Percentiles rank a stretch among this genome's conserved stretches.
phyloP scores from a whole-genome alignment of 2,329 filamentous ascomycete genomes.

The Colletotrichum tanaceti region DNA sequence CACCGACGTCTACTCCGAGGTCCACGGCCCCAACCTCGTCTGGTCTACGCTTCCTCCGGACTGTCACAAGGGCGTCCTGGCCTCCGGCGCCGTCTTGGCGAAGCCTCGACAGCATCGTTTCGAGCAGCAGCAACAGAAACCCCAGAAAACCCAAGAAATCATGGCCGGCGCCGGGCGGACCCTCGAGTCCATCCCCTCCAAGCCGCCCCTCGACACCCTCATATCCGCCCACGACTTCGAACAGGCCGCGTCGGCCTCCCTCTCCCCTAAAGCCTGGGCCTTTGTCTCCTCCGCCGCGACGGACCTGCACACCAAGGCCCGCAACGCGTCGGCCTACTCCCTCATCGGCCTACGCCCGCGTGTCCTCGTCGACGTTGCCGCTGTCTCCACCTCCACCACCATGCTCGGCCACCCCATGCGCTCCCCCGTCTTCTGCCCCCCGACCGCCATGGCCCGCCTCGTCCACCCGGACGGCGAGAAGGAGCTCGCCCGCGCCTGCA shows the following conservation, averaged over 20 bases:
- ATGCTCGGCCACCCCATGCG: constrained; percentile 65
- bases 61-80: constrained; percentile 61
- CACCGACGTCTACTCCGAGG: constrained; percentile 62
- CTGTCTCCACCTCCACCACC: constrained; percentile 60
- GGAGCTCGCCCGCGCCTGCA: constrained; percentile 38
- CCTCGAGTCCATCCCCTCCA: constrained; percentile 41
- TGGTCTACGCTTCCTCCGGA: constrained; percentile 55
- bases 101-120: constrained; percentile 20
- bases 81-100: constrained; percentile 12
- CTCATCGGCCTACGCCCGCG: constrained; percentile 70
- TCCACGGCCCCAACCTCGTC: constrained; percentile 60
- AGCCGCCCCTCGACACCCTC: constrained; percentile 63
- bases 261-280: constrained; percentile 74
- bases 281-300: constrained; percentile 76
- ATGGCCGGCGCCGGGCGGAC: constrained; percentile 22
- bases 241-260: constrained; percentile 63
- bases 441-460: constrained; percentile 72
- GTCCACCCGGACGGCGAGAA: constrained; percentile 73
- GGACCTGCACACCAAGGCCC: constrained; percentile 66
- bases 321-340: constrained; percentile 66
- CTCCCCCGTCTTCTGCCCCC: constrained; percentile 72
- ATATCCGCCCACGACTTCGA: constrained; percentile 72
- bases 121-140: background rate
- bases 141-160: background rate
- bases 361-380: constrained; percentile 66